These are phyloP conservation scores for Teunomyces panamensis DNA, from an alignment of 805 yeast genomes.

Conservation along the genomic window DNA sequence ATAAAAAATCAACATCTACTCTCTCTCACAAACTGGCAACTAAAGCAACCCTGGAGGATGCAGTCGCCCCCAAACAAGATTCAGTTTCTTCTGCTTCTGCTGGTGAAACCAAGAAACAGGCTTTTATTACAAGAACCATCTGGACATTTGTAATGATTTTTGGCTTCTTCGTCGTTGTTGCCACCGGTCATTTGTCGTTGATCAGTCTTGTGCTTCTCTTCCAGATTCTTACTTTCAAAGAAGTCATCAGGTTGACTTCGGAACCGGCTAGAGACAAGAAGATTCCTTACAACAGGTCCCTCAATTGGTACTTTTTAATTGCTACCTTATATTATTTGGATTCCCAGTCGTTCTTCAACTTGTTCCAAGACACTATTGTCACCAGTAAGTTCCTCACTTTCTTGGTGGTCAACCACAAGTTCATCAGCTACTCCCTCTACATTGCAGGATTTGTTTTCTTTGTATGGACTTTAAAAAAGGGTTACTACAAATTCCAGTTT, in stretches of 20 bases:
- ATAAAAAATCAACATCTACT: background rate
- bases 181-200: conserved; percentile 83
- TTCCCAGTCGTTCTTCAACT: conserved; percentile 75
- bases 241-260: conserved; percentile 81
- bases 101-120: conserved; percentile 68
- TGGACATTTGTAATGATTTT: conserved; percentile 94
- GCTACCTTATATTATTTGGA: conserved; percentile 89
- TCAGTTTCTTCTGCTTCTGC: conserved; percentile 27
- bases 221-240: conserved; percentile 84
- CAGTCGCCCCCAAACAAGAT: background rate
- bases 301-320: conserved; percentile 89
- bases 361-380: conserved; percentile 53
- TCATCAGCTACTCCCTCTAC: conserved; percentile 79
- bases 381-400: conserved; percentile 53
- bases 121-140: conserved; percentile 80
- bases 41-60: background rate
- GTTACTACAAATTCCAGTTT: conserved; percentile 87
- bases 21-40: background rate
- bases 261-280: conserved; percentile 82
- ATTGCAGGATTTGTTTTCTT: conserved; percentile 86
- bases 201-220: conserved; percentile 67
- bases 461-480: conserved; percentile 85
- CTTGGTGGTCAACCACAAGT: conserved; percentile 74
- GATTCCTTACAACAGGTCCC: conserved; percentile 74
- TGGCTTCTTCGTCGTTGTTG: conserved; percentile 64